These are phyloP conservation scores for Brachypodium distachyon DNA, from an alignment of 202 grass and related monocot species.

Conservation along the genomic window DNA sequence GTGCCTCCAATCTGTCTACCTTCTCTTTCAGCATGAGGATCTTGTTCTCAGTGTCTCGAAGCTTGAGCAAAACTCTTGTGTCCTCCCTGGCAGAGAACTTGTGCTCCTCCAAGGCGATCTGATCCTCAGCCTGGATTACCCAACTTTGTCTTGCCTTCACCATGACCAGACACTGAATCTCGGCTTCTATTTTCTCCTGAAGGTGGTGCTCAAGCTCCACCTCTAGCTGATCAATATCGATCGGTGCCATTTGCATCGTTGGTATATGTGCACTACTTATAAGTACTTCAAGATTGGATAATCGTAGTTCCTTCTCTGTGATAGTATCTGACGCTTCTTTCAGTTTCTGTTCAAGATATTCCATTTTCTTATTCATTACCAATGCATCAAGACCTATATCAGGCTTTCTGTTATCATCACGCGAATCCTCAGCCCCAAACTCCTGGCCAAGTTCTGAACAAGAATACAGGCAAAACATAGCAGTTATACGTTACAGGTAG, in stretches of 20 bases:
- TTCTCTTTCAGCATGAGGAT: conserved; percentile 36
- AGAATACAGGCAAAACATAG: conserved; percentile 8
- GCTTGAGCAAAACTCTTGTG: conserved; percentile 9
- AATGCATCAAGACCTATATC: not conserved
- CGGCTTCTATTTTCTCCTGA: conserved; percentile 43
- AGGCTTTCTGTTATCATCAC: conserved; percentile 17
- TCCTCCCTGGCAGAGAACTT: not conserved
- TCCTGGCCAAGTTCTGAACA: conserved; percentile 42
- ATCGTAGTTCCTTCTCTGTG: conserved; percentile 35
- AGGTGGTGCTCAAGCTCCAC: conserved; percentile 42
- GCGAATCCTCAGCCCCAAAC: conserved; percentile 17
- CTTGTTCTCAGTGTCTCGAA: conserved; percentile 35
- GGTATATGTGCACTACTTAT: not conserved
- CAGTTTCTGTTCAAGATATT: conserved; percentile 45
- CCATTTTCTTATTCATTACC: conserved; percentile 36
- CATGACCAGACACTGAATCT: conserved; percentile 48
- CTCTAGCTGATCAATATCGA: conserved; percentile 31
- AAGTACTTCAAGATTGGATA: conserved; percentile 35
- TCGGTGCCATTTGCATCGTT: not conserved
- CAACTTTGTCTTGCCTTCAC: conserved; percentile 43
- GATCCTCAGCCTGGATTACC: conserved; percentile 42
- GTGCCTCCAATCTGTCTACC: conserved; percentile 39
- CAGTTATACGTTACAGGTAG: not conserved
- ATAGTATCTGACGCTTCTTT: conserved; percentile 38
- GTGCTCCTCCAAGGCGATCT: conserved; percentile 42